Conservation (phyloP, 1,284 basidiomycete genomes). For the Rhodotorula sp. region DNA sequence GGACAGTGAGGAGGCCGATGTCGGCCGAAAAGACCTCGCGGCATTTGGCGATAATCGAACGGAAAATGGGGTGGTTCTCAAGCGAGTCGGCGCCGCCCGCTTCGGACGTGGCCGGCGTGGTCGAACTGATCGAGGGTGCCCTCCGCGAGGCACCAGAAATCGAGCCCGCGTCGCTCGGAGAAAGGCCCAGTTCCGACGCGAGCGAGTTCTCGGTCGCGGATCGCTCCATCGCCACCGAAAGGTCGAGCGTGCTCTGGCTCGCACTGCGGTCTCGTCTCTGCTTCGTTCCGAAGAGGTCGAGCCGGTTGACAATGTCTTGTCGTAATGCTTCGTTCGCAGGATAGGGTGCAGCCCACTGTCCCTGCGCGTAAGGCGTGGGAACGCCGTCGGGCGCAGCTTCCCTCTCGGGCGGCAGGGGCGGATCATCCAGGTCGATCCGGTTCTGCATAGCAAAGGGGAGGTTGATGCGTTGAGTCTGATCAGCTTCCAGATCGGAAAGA, state of each 20-base stretch:
- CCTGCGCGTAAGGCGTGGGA: slow-evolving; percentile 33
- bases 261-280: slow-evolving; percentile 1
- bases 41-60: slow-evolving; percentile 41
- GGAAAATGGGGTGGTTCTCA: slow-evolving; percentile 38
- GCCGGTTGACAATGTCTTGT: slow-evolving; percentile 41
- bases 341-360: slow-evolving; percentile 33
- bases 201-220: not conserved
- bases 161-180: not conserved
- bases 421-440: slow-evolving; percentile 41
- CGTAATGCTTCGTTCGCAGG: slow-evolving; percentile 38
- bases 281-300: slow-evolving; percentile 38
- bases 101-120: not conserved
- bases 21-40: slow-evolving; percentile 40
- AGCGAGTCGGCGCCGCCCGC: slow-evolving; percentile 6
- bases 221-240: slow-evolving; percentile 4
- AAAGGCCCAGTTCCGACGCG: not conserved
- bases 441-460: slow-evolving; percentile 11
- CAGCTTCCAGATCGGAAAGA: not conserved
- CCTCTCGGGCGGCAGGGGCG: slow-evolving; percentile 34
- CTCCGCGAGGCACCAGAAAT: not conserved
- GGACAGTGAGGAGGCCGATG: slow-evolving; percentile 42
- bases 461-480: not conserved
- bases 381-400: not conserved
- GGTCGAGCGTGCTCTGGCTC: slow-evolving; percentile 14
- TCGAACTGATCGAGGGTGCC: slow-evolving; percentile 1